phyloP scores from a whole-genome alignment of 441 rosid genomes.

The Omphalea diandra region DNA sequence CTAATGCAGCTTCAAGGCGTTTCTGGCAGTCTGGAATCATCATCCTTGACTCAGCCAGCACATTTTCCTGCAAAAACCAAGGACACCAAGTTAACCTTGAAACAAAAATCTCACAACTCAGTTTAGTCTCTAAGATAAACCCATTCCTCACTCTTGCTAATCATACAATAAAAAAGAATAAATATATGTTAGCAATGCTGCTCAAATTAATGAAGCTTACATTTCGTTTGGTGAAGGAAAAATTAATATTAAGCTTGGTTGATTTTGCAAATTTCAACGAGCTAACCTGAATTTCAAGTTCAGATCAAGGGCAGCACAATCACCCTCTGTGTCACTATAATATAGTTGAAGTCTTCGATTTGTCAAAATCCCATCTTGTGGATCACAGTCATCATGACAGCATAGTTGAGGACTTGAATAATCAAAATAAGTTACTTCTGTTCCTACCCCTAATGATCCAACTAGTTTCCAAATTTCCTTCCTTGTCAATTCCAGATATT shows the following conservation, averaged over 20 bases:
- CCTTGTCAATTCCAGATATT: background rate
- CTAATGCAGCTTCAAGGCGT: constrained; percentile 78
- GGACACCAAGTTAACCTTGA: background rate
- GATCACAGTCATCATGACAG: background rate
- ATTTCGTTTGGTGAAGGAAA: background rate
- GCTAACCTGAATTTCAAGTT: background rate
- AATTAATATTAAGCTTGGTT: background rate
- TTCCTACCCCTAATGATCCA: background rate
- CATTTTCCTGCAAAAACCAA: constrained; percentile 67
- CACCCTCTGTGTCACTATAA: background rate
- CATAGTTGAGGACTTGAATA: background rate
- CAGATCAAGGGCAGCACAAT: background rate
- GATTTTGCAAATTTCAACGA: background rate
- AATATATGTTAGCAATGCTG: background rate
- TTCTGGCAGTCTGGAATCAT: constrained; percentile 92
- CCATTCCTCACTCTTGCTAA: background rate
- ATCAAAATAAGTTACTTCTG: background rate
- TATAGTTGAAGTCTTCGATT: background rate
- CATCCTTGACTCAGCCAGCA: constrained; percentile 97
- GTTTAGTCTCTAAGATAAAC: background rate
- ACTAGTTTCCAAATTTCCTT: background rate
- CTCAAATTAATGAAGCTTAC: background rate
- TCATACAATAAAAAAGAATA: background rate
- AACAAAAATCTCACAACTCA: background rate
- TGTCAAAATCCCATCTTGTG: background rate